Conservation (phyloP, 1,284 basidiomycete genomes). For the Tausonia pullulans region DNA sequence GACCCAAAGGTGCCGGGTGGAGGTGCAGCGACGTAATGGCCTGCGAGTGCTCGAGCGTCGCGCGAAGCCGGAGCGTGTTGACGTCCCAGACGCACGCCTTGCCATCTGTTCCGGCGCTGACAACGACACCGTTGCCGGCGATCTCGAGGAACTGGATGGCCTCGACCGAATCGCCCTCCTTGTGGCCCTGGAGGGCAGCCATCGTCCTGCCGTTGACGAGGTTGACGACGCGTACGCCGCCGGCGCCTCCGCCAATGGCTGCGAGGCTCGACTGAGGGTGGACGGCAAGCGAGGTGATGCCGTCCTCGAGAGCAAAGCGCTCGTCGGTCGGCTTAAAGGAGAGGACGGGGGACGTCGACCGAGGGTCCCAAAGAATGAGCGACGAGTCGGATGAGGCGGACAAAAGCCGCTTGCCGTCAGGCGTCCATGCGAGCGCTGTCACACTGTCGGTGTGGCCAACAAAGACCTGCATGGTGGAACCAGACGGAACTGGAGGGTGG, state of each 20-base stretch:
- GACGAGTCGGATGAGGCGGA: conserved; percentile 75
- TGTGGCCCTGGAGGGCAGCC: conserved; percentile 67
- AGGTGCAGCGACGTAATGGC: conserved; percentile 69
- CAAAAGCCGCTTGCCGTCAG: conserved; percentile 80
- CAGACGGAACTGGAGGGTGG: conserved; percentile 62
- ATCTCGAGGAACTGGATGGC: conserved; percentile 76
- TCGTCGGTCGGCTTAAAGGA: conserved; percentile 63
- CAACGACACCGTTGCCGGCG: conserved; percentile 55
- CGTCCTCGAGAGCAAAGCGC: conserved; percentile 62
- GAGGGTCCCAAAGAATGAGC: conserved; percentile 87
- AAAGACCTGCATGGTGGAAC: conserved; percentile 90
- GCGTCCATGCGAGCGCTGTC: conserved; percentile 82
- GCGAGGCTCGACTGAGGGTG: conserved; percentile 75
- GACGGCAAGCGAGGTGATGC: conserved; percentile 74
- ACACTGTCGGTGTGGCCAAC: conserved; percentile 78
- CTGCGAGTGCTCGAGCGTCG: conserved; percentile 58
- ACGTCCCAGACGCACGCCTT: conserved; percentile 92
- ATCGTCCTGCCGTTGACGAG: conserved; percentile 77
- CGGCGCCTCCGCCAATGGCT: conserved; percentile 74
- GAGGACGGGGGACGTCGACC: conserved; percentile 61
- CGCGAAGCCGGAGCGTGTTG: conserved; percentile 64
- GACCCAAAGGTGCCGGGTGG: conserved; percentile 53
- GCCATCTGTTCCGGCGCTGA: conserved; percentile 87
- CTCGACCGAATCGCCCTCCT: conserved; percentile 82
- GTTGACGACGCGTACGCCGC: conserved; percentile 72